These are phyloP conservation scores for Trichosporon faecale DNA, from an alignment of 1,284 basidiomycete genomes.

Conservation along the genomic window DNA sequence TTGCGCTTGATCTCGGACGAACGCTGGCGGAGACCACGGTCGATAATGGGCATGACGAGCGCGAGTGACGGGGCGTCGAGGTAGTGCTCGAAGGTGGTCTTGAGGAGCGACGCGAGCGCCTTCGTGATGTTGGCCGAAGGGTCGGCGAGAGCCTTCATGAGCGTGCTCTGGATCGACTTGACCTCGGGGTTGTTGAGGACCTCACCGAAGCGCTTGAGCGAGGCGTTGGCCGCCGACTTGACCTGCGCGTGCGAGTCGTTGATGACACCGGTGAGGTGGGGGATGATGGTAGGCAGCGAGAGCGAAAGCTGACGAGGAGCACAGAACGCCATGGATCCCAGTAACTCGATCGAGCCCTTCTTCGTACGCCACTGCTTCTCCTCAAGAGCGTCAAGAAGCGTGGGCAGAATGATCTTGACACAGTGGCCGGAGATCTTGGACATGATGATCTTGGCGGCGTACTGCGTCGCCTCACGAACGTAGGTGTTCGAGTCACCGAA, in stretches of 20 bases:
- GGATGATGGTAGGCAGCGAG: conserved; percentile 94
- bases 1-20: conserved; percentile 93
- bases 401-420: conserved; percentile 91
- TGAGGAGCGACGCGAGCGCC: conserved; percentile 77
- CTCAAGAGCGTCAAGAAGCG: conserved; percentile 83
- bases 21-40: conserved; percentile 86
- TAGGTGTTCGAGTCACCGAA: conserved; percentile 90
- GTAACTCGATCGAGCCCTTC: conserved; percentile 93
- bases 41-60: conserved; percentile 91
- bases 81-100: conserved; percentile 96
- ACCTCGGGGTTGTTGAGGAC: conserved; percentile 94
- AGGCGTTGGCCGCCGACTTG: conserved; percentile 85
- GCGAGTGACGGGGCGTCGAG: conserved; percentile 98
- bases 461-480: conserved; percentile 91
- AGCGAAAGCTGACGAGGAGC: conserved; percentile 92
- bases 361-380: conserved; percentile 99
- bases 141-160: conserved; percentile 95
- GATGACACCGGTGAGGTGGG: conserved; percentile 86
- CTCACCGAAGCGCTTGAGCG: conserved; percentile 96
- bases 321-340: conserved; percentile 98
- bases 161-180: conserved; percentile 81
- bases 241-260: conserved; percentile 99
- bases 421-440: conserved; percentile 86
- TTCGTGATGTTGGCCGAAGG: conserved; percentile 80
- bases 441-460: conserved; percentile 93